Conservation (phyloP, 768 basidiomycete species). For the Gymnopilus dilepis region DNA sequence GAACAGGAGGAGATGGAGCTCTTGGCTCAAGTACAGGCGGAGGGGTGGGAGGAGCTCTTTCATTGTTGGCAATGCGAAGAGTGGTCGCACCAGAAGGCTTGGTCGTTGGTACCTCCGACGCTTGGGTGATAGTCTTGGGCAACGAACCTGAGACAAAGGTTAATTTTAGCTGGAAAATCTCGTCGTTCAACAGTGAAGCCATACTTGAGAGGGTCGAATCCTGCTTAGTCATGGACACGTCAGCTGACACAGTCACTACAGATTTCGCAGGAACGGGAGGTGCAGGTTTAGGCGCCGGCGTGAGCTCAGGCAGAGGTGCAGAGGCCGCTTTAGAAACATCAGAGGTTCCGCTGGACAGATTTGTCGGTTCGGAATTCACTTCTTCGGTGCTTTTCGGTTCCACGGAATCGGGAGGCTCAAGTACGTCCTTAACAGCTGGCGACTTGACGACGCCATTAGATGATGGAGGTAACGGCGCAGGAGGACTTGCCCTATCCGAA, state of each 20-base stretch:
- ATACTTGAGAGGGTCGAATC: constrained; percentile 16
- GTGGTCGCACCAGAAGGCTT: background rate
- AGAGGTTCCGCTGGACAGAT: constrained; percentile 4
- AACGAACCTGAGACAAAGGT: constrained; percentile 9
- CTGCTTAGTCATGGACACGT: constrained; percentile 6
- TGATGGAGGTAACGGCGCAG: constrained; percentile 18
- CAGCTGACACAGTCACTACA: constrained; percentile 12
- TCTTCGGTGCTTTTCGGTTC: constrained; percentile 5
- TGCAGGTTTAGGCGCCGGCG: constrained; percentile 9
- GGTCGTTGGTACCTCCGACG: background rate
- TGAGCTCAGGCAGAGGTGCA: constrained; percentile 9
- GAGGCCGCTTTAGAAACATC: background rate
- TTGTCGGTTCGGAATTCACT: constrained; percentile 1
- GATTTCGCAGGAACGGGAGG: constrained; percentile 15
- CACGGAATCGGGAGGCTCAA: background rate
- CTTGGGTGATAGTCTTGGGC: background rate
- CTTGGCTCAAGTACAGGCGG: background rate
- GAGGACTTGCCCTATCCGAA: constrained; percentile 43
- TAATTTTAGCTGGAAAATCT: constrained; percentile 13
- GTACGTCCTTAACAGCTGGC: background rate
- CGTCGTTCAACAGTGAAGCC: constrained; percentile 8
- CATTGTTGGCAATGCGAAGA: background rate
- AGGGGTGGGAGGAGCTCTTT: background rate
- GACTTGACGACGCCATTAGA: constrained; percentile 11
- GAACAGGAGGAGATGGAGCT: background rate